Conservation (phyloP, 2,329 filamentous ascomycete genomes). For the Lasiodiplodia gonubiensis region DNA sequence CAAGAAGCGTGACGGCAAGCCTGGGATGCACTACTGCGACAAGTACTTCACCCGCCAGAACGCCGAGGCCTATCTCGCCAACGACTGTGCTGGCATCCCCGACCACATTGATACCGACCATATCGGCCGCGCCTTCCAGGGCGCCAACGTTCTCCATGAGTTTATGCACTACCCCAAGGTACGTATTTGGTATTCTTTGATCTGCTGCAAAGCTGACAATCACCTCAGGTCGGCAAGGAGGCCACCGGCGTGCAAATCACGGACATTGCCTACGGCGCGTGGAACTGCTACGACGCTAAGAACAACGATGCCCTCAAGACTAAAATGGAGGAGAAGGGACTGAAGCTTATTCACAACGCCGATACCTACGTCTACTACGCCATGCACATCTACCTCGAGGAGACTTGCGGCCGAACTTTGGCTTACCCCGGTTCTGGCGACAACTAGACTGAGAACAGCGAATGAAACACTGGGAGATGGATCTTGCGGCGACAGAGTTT, state of each 20-base stretch:
- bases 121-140: not conserved
- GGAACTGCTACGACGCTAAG: not conserved
- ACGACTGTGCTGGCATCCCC: not conserved
- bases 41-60: not conserved
- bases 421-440: too few relatives aligned
- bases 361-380: not conserved
- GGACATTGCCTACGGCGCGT: not conserved
- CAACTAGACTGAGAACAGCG: too few relatives aligned
- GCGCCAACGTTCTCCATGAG: not conserved
- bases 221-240: not conserved
- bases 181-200: too few relatives aligned
- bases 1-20: not conserved
- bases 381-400: not conserved
- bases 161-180: not conserved
- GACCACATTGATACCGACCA: not conserved
- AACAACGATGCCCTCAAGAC: not conserved
- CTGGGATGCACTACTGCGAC: not conserved
- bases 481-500: too few relatives aligned
- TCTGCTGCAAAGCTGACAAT: too few relatives aligned
- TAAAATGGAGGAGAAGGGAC: not conserved
- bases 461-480: too few relatives aligned
- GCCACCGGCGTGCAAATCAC: not conserved
- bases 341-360: not conserved
- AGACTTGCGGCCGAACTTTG: not conserved
- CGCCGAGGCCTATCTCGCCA: not conserved